Evolutionary conservation across 352 stramenopile genomes (phyloP).

Genomic region (Globisporangium uncinulatum): DNA sequence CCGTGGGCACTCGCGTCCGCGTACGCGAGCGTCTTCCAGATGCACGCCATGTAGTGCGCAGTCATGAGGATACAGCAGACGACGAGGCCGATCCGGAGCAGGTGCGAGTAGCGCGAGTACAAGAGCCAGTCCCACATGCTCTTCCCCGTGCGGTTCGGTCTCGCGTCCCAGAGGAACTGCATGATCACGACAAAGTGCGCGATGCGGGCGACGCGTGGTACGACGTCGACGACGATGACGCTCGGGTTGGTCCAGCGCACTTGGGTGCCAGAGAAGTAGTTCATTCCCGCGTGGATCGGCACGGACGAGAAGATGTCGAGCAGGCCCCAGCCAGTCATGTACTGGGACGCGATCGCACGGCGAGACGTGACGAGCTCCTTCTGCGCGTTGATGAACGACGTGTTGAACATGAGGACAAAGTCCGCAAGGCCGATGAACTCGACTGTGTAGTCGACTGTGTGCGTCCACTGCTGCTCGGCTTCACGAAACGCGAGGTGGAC

Average conservation of each 20-base stretch:
- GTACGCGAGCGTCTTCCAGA: slow-evolving; percentile 2
- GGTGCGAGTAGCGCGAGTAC: slow-evolving; percentile 14
- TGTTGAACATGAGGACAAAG: slow-evolving; percentile 9
- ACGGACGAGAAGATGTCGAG: slow-evolving; percentile 3
- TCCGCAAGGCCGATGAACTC: slow-evolving; percentile 5
- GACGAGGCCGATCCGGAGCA: slow-evolving; percentile 9
- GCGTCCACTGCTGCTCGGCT: not conserved
- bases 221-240: not conserved
- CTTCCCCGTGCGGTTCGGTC: not conserved
- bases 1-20: not conserved
- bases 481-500: slow-evolving; percentile 1
- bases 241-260: not conserved
- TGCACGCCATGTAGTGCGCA: slow-evolving; percentile 13
- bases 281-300: not conserved
- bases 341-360: slow-evolving; percentile 1
- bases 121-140: slow-evolving; percentile 6
- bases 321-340: slow-evolving; percentile 7
- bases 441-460: not conserved
- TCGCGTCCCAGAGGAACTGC: not conserved
- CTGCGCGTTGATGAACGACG: slow-evolving; percentile 5
- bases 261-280: not conserved
- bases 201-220: slow-evolving; percentile 1
- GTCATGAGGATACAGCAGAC: not conserved
- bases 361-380: slow-evolving; percentile 8
- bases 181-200: slow-evolving; percentile 1